A percentile compares a stretch with the other conserved stretches of the same genome.
phyloP scores from a whole-genome alignment of 2,329 filamentous ascomycete species.

The Sclerotinia sclerotiorum region DNA sequence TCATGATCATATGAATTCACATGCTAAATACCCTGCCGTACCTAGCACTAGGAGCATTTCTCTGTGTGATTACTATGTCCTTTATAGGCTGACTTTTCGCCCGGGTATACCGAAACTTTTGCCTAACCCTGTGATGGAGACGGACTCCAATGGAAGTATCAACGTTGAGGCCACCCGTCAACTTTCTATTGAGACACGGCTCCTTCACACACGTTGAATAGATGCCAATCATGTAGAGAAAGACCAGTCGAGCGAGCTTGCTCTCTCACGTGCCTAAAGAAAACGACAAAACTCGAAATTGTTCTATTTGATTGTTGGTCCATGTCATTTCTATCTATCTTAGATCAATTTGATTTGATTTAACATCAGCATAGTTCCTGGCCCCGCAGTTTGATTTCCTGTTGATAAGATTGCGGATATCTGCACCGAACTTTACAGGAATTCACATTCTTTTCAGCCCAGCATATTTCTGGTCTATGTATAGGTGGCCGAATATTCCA shows the following conservation, averaged over 20 bases:
- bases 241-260: accelerated
- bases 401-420: neutral
- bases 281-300: neutral
- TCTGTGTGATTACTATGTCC: too few species aligned
- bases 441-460: accelerated
- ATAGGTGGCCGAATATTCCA: neutral
- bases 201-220: slow-evolving; percentile 2
- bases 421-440: neutral
- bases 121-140: too few species aligned
- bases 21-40: too few species aligned
- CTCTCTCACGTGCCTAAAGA: neutral
- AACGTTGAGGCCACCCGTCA: neutral
- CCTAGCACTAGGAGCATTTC: too few species aligned
- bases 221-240: neutral
- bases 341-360: neutral
- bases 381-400: neutral
- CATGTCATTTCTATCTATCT: neutral
- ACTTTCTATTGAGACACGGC: slow-evolving; percentile 9
- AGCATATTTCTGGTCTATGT: neutral
- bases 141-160: neutral
- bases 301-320: neutral
- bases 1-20: too few species aligned
- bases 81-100: too few species aligned
- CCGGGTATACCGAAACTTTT: too few species aligned
- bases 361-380: neutral